Base-by-base conservation (phyloP, 345 rosid genomes). In the Microcos paniculata region DNA sequence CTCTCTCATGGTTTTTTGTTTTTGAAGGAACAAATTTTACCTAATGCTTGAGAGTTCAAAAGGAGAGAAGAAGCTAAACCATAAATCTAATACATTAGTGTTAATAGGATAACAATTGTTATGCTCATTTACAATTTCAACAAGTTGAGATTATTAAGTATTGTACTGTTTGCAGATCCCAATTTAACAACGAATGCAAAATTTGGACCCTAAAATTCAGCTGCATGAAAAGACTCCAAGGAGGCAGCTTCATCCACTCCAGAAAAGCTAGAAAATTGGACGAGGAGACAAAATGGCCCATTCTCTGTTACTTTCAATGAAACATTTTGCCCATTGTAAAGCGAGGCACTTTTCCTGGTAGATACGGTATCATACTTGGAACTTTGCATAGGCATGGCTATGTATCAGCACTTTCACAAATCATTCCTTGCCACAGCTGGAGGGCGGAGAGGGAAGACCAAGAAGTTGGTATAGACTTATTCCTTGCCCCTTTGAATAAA, bases 211-310 rank as follows among this genome's bases (percentile, higher is more conserved):
- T 68, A 24, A 49, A 49, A 28, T 48, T 28, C 8, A 68, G 57
- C 13, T 68, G 72, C 42, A 48, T 68, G 24, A 48, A 68, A 48
- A 48, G 72, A 68, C 56, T 68, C 58, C 53, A 69, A 48, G 7
- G 40, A 26, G 26, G 28, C 40, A 35, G n/a, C 42, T 28, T 68
- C 16, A 68, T 26, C 38, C 53, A 43, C 24, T 7, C 56, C 15
- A 16, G 23, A 18, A 42, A 66, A 48, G 8, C 58, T 16, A 48
- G 6, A 48, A 43, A 66, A 14, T 14, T 67, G 38, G 55, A 8
- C 14, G 26, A 66, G 16, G 31, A 23, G 19, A 66, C 9, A 43
- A 65, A 66, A 45, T 45, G 71, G 55, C 55, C 71, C 55, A 26
- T 45, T 33, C 55, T 45, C 21, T 8, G 9, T 33, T 45, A 67